Conservation (phyloP, 164 flowering plant species). For the Vitis rotundifolia region DNA sequence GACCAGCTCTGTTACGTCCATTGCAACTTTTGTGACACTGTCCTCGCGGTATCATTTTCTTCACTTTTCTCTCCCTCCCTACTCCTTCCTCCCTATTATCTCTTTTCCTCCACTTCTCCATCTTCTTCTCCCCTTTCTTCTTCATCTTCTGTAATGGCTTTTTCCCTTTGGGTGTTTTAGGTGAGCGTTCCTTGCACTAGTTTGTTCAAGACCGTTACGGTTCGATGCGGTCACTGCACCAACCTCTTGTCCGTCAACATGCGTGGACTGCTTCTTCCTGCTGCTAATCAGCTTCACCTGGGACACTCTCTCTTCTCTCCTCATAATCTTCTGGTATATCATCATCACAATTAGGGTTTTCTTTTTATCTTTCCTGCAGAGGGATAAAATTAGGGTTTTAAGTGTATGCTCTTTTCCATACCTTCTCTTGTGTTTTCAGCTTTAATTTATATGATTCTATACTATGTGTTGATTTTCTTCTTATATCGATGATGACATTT, state of each 20-base stretch:
- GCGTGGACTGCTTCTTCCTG: conserved; percentile 74
- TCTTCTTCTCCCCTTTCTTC: neutral
- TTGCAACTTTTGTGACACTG: conserved; percentile 89
- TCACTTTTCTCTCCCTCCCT: neutral
- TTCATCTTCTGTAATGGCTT: neutral
- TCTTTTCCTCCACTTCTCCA: neutral
- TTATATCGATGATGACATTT: too few relatives aligned
- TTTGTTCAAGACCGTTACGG: conserved; percentile 91
- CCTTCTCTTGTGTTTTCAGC: neutral
- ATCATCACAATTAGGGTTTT: neutral
- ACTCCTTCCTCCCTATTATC: neutral
- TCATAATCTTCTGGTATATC: conserved; percentile 57
- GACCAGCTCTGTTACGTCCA: conserved; percentile 96
- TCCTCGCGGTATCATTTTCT: conserved; percentile 71
- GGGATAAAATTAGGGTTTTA: neutral
- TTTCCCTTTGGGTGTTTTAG: conserved; percentile 33
- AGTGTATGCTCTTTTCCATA: neutral
- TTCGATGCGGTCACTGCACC: conserved; percentile 98
- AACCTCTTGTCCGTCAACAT: conserved; percentile 89
- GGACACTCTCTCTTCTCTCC: conserved; percentile 67
- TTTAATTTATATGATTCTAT: neutral
- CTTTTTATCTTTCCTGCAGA: neutral
- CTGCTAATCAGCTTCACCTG: conserved; percentile 62
- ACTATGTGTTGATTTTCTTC: neutral
- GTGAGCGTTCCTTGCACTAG: conserved; percentile 92